Base-by-base conservation (phyloP, 2,329 filamentous ascomycete species). In the Fusarium begoniae region DNA sequence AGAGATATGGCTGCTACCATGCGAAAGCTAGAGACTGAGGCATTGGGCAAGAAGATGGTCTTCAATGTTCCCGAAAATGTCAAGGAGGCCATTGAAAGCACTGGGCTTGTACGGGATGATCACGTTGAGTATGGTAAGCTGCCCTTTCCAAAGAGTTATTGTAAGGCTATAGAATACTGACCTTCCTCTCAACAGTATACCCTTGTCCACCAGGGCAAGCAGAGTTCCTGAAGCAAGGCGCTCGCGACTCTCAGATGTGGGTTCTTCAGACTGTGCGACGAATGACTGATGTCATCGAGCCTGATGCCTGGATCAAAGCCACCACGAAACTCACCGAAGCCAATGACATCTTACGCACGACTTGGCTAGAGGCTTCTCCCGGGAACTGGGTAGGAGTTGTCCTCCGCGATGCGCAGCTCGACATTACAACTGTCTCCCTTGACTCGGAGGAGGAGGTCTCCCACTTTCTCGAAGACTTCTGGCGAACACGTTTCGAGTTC, bases 161-260 rank as follows among this genome's bases (percentile, higher is more conserved):
- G 0, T 1, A 28, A 15, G 1, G 8, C 2, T 4, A 12, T 0
- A 28, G 0, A 2, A 28, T 28, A 6, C 26, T 48, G 3, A 48
- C 45, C 5, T 28, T 22, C 5, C 5, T 6, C 2, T n/a, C 2
- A 15, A 22, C 1, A 48, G 56, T 18, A 37, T 62, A 62, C 12
- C 38, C 48, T n/a, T 62, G 58, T 13, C 58, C 58, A 45, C 58
- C 58, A 2, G 47, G 58, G 15, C 58, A 62, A 30, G 38, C 30
- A 14, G 58, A 62, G n/a, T 62, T 62, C 48, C 15, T 62, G 30
- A 35, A 43, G 18, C 58, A 62, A 24, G 58, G 58, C 2, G 15
- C 28, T 15, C 48, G 58, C 37, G 38, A 55, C 18, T 26, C 48
- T 5, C 48, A 62, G 20, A 62, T 62, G 58, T 62, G 58, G 58